Evolutionary conservation across 148 eudicot genomes (phyloP), one percentile per base, ranked within the genome.

Genomic region (Amaranthus hypochondriacus): DNA sequence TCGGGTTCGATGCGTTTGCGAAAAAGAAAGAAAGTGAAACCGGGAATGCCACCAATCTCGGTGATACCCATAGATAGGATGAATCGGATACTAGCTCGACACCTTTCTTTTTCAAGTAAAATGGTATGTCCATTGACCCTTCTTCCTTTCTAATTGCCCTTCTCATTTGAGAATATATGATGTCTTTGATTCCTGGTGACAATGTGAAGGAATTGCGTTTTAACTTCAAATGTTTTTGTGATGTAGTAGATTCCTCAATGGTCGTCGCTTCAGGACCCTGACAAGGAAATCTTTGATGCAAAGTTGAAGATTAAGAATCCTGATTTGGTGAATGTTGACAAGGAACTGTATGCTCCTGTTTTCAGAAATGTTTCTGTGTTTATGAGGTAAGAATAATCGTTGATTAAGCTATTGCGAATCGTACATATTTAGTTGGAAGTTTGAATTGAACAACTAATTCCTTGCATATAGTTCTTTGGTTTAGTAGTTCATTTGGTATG

Each of bases 331-430:
- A 81, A 79, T 77, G 83, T 73, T 70, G 86, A 84, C 72, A 68
- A 75, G 67, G 91, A 87, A 58, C 88, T 90, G 56, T 89, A 90
- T 76, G 84, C 88, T 71, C 90, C 94, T 73, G 76, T 89, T 66
- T 93, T 86, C 81, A 85, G 93, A 75, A 90, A 93, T 81, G 75
- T 89, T 65, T 89, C 92, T 64, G 79, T 73, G 78, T 93, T 93
- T 77, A 85, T 83, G 86, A 90, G 98, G 98, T 93, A 71, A 48
- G 84, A 39, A 46, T 0, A 15, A 55, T n/a, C 18, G 8, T 61
- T 60, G 43, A 6, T 68, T 18, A 10, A 9, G 18, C 28, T 61
- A 6, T 46, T 43, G 14, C 47, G 48, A 48, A 13, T 21, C 10
- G 0, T 61, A 13, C 46, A 9, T 44, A 44, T 43, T 3, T 64